Evolutionary conservation across 495 filamentous ascomycete genomes (phyloP), one percentile per base, ranked within the genome.

Genomic region (Neurospora tetrasperma): DNA sequence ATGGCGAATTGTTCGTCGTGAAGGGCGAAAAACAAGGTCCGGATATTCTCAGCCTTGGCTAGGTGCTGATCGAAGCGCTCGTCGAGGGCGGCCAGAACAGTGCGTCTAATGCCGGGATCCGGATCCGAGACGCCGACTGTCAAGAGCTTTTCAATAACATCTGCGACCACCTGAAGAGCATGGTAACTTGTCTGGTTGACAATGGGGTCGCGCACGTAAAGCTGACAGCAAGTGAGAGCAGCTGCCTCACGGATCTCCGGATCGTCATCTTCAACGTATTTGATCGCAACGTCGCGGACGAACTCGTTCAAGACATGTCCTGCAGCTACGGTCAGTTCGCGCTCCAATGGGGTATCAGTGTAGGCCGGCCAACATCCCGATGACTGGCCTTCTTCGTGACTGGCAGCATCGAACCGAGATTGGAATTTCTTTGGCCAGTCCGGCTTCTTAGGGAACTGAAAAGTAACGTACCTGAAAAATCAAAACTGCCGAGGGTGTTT

Each of bases 131-230:
- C 92, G 69, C 94, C 95, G 35, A 98, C 94, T 3, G 94, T 97
- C 74, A 99, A 85, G 3, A 99, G 87, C 78, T 94, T 97, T 80
- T 97, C 93, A 76, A 99, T 97, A 48, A 99, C 96, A 81, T 98
- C 95, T 73, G 93, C 92, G 70, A 99, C 96, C 40, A 98, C 95
- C 80, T 97, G 93, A 16, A 98, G 92, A 0, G 96, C 94, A 79
- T 99, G 96, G 71, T 92, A 91, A 78, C 96, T 98, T 6, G 95
- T 98, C 78, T 99, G 96, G 77, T 97, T 93, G 75, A 98, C 94
- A 76, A 98, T 98, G 0, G 96, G 96, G 79, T 99, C 96, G 73
- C 92, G 89, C 11, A 98, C 92, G 77, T 98, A 97, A 48, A 99
- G 88, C 76, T 99, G 96, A 78, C 96, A 99, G 82, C 96, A 98